These are phyloP conservation scores for Nakaseomyces bracarensis DNA, from an alignment of 1,139 yeast genomes.

Conservation along the genomic window DNA sequence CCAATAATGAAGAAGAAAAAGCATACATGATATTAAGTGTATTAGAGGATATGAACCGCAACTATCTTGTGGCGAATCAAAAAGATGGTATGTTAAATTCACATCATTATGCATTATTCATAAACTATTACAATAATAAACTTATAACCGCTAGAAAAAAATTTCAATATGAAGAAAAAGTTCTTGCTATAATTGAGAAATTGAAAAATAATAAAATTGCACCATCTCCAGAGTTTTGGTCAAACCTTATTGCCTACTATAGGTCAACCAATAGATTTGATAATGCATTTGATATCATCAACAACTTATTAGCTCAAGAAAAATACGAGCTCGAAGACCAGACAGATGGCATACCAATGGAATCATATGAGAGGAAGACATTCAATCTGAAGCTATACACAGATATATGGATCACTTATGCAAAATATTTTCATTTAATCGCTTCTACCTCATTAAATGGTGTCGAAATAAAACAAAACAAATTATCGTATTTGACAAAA, in stretches of 20 bases:
- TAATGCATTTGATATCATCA: constrained; percentile 20
- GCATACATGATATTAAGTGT: constrained; percentile 17
- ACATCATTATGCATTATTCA: constrained; percentile 27
- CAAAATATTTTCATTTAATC: constrained; percentile 16
- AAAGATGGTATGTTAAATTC: constrained; percentile 18
- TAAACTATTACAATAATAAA: constrained; percentile 18
- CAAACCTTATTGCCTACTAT: neutral
- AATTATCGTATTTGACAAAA: constrained; percentile 1
- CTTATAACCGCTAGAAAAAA: neutral
- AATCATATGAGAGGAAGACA: constrained; percentile 16
- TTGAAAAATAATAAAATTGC: neutral
- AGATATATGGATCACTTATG: constrained; percentile 26
- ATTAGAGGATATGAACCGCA: constrained; percentile 13
- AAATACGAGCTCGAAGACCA: neutral
- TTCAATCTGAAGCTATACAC: constrained; percentile 19
- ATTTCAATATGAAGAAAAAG: constrained; percentile 8
- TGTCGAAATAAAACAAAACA: no score
- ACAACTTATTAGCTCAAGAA: constrained; percentile 11
- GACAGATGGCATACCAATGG: neutral
- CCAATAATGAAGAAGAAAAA: constrained; percentile 13
- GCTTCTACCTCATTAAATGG: no score
- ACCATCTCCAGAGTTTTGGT: constrained; percentile 3
- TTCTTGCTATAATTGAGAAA: constrained; percentile 10
- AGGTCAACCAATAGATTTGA: constrained; percentile 13
- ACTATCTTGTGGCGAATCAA: neutral